phyloP scores from a whole-genome alignment of 176 grass and related monocot genomes.

The Lolium rigidum region DNA sequence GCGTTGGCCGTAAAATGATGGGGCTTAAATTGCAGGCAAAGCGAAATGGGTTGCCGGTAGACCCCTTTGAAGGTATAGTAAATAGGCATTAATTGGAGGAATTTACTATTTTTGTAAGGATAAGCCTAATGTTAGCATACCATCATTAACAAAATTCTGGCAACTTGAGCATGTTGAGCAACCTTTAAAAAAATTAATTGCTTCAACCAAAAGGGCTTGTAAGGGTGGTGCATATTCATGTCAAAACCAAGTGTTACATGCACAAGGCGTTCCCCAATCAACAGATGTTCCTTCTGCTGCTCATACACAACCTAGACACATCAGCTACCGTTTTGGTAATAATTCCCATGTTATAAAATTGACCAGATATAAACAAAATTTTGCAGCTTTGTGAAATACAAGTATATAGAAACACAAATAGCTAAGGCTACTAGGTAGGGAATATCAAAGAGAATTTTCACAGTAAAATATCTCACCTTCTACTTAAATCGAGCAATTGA shows the following conservation, averaged over 20 bases:
- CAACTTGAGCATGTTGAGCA: slow-evolving; percentile 95
- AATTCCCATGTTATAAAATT: slow-evolving; percentile 4
- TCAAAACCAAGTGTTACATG: slow-evolving; percentile 90
- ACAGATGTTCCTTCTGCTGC: slow-evolving; percentile 91
- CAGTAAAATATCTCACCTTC: slow-evolving; percentile 51
- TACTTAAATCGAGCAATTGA: slow-evolving; percentile 82
- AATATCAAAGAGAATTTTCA: background rate
- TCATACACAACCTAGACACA: slow-evolving; percentile 84
- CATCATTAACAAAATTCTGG: slow-evolving; percentile 99
- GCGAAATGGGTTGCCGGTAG: slow-evolving; percentile 92
- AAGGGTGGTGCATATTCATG: slow-evolving; percentile 83
- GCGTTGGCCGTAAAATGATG: slow-evolving; percentile 90
- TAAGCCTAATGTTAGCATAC: slow-evolving; percentile 75
- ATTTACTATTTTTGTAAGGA: slow-evolving; percentile 42
- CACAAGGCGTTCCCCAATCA: slow-evolving; percentile 77
- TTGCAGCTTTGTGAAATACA: background rate
- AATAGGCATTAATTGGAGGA: slow-evolving; percentile 62
- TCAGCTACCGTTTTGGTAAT: background rate
- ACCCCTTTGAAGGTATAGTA: slow-evolving; percentile 58
- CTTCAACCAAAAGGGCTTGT: slow-evolving; percentile 87
- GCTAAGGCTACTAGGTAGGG: background rate
- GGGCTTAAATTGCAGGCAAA: slow-evolving; percentile 96
- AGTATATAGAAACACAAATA: background rate
- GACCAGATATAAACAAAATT: background rate
- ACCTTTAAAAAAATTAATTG: slow-evolving; percentile 93